Base-by-base conservation (phyloP, 768 basidiomycete genomes). In the Crassisporium funariophilum region DNA sequence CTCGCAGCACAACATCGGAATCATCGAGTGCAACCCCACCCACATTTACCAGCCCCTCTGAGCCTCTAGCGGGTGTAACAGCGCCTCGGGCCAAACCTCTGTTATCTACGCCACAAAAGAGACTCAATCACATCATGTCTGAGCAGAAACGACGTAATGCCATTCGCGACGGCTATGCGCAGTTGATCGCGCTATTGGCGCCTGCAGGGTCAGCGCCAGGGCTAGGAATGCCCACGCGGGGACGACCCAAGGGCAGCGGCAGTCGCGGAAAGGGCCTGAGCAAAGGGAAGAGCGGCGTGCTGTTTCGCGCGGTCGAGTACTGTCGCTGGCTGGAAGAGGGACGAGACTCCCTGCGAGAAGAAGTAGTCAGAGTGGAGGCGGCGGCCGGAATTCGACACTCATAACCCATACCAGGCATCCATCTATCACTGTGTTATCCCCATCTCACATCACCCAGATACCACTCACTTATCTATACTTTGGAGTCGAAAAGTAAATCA, bases 91-190 rank as follows among this genome's bases (percentile, higher is more conserved):
- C 75, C 16, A 90, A 88, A 54, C 75, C 84, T 0, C 77, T 90
- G 15, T 75, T 94, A 19, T 87, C 90, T 5, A 84, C 82, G 4
- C 90, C 90, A 0, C 90, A 95, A 67, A 92, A 93, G 60, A 81
- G 91, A 10, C 79, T 91, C 12, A 93, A 94, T 63, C 91, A 95
- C 71, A 94, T 95, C 74, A 84, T 91, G 80, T 92, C 90, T 5
- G 93, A 95, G 63, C 92, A 95, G 68, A 91, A 91, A 59, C 88
- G 93, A 6, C 83, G 93, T 8, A 95, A 95, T 59, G 88, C 89
- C 41, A 95, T 95, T 55, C 84, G 90, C 33, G 86, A 90, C 52
- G 91, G 91, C 31, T 95, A 94, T 66, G 83, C 89, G 1, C 89
- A 92, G 61, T 70, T 95, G 33, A 92, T 91, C 23, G 70, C 84